Conservation (phyloP, 768 basidiomycete genomes). For the Psilocybe sp. region DNA sequence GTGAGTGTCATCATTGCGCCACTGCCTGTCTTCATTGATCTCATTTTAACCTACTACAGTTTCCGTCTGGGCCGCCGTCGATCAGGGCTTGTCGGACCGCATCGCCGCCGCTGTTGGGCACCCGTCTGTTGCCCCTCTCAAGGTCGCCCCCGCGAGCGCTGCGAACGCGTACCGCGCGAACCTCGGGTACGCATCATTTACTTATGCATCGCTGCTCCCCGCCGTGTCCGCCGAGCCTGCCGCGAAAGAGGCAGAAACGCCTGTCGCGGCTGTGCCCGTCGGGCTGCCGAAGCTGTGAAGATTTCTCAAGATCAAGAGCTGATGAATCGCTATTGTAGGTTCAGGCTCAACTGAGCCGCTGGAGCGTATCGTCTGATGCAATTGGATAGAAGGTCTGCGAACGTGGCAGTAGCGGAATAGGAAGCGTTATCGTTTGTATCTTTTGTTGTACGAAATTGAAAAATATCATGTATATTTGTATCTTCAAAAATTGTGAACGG, state of each 20-base stretch:
- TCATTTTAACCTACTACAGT: conserved; percentile 38
- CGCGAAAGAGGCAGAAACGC: too few relatives aligned
- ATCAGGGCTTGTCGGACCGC: conserved; percentile 70
- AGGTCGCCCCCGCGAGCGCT: conserved; percentile 57
- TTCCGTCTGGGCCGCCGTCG: conserved; percentile 76
- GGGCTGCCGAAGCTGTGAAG: too few relatives aligned
- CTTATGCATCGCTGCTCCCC: background rate
- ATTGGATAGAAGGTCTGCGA: background rate
- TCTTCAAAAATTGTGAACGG: background rate
- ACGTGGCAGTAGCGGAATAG: background rate
- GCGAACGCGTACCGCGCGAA: conserved; percentile 51
- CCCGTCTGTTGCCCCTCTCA: conserved; percentile 54
- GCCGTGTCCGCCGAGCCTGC: background rate
- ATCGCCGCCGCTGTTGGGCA: conserved; percentile 75
- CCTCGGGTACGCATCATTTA: conserved; percentile 27
- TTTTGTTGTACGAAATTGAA: background rate
- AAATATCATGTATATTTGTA: background rate
- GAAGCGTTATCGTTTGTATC: background rate
- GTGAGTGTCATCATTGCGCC: conserved; percentile 39
- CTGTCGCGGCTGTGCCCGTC: too few relatives aligned
- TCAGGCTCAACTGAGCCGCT: too few relatives aligned
- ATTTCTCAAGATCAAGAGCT: too few relatives aligned
- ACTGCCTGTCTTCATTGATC: background rate
- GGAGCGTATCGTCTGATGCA: background rate
- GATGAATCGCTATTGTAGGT: too few relatives aligned